A percentile compares a stretch with the other conserved stretches of the same genome.
Conservation (phyloP, 768 basidiomycete species). For the Naganishia onofrii region DNA sequence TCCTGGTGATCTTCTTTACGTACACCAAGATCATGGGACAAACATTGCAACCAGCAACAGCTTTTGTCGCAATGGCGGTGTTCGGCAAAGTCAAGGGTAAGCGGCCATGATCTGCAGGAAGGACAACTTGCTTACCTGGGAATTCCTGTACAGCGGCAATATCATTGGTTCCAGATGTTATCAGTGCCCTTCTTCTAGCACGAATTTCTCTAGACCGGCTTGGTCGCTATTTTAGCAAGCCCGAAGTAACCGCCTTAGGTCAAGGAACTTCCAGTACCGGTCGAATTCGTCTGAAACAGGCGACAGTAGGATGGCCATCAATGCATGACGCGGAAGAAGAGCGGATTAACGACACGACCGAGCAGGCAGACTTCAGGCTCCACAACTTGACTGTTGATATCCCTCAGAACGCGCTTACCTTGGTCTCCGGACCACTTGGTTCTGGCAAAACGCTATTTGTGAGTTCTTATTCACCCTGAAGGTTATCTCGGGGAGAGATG, state of each 20-base stretch:
- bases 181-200: slow-evolving; percentile 34
- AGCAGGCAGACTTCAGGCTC: slow-evolving; percentile 37
- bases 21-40: slow-evolving; percentile 45
- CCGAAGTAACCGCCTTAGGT: slow-evolving; percentile 34
- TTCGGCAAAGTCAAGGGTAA: slow-evolving; percentile 42
- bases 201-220: slow-evolving; percentile 44
- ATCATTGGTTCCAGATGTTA: slow-evolving; percentile 30
- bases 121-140: not conserved
- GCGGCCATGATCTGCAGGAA: not conserved
- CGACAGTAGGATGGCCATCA: slow-evolving; percentile 44
- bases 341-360: not conserved
- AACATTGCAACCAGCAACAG: slow-evolving; percentile 40
- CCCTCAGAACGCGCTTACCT: slow-evolving; percentile 37
- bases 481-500: not conserved
- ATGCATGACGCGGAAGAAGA: not conserved
- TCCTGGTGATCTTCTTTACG: slow-evolving; percentile 40
- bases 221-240: slow-evolving; percentile 37
- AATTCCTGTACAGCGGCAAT: slow-evolving; percentile 27
- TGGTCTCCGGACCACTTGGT: slow-evolving; percentile 48
- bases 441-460: slow-evolving; percentile 50
- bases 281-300: slow-evolving; percentile 23
- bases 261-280: not conserved
- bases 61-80: slow-evolving; percentile 45
- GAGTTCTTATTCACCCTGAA: slow-evolving; percentile 17
- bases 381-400: slow-evolving; percentile 37